Base-by-base conservation (phyloP, 805 yeast genomes). In the Yarrowia keelungensis region DNA sequence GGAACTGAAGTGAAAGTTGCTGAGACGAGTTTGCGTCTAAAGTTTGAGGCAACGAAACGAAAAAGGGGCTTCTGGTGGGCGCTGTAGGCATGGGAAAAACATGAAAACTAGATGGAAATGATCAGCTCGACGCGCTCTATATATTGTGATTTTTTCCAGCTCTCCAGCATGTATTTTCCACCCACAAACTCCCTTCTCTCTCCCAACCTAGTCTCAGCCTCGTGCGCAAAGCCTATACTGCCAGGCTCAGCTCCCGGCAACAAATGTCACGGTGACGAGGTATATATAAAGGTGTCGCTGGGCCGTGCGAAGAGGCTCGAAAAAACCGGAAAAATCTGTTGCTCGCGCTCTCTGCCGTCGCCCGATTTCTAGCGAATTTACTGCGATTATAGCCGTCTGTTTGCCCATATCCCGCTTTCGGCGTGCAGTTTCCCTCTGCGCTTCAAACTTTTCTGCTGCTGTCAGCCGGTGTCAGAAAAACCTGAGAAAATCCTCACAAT, bases 191-290 rank as follows among this genome's bases (percentile, higher is more conserved):
- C 35, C 32, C 35, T 26, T 8, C 15, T 26, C 46, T 22, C 46
- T 14, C 35, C 16, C 62, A 56, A 56, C 62, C 47, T 56, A 56
- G 47, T 56, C 62, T 56, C 62, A 56, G 62, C 62, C 62, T 56
- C 47, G 62, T 56, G 62, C 62, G 39, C 12, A 56, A 56, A 56
- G 62, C 16, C 62, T 41, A 56, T 56, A 56, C 14, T 22, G 12
- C 12, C 16, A 15, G 58, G 51, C 36, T 47, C 43, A 38, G 45
- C 35, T 53, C n/a, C 19, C 45, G 10, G 35, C 45, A 26, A 38
- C 42, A 39, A 35, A 39, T 53, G 45, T 53, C 59, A 56, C 45
- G 46, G 43, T 22, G 41, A 39, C 22, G 14, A 14, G 43, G 7
- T 11, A n/a, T 41, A 56, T 56, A 41, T 56, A 53, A 53, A 42